A percentile compares a stretch with the other conserved stretches of the same genome.
Evolutionary conservation across 1,284 basidiomycete species (phyloP).

Genomic region (Lignosus rhinocerotis): DNA sequence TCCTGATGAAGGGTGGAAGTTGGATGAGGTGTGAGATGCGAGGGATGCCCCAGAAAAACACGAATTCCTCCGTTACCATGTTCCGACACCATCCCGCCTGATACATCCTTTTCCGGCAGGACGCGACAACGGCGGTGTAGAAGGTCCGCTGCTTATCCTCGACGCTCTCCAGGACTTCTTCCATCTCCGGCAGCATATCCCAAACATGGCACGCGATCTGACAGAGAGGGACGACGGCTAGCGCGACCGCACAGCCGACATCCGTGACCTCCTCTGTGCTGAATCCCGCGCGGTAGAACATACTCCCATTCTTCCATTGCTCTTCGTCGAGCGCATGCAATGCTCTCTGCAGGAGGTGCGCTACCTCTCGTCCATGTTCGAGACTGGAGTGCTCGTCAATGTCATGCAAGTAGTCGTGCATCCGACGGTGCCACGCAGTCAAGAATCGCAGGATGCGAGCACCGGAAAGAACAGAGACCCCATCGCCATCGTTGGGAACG

Average conservation of each 20-base stretch:
- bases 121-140: background rate
- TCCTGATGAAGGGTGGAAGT: constrained; percentile 1
- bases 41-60: background rate
- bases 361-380: constrained; percentile 3
- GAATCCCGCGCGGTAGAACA: background rate
- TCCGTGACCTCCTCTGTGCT: background rate
- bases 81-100: constrained; percentile 14
- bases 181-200: background rate
- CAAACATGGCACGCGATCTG: background rate
- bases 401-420: too few species aligned
- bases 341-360: background rate
- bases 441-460: background rate
- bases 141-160: background rate
- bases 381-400: background rate
- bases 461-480: background rate
- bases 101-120: constrained; percentile 1
- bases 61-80: background rate
- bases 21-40: constrained; percentile 8
- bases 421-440: too few species aligned
- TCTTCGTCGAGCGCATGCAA: background rate
- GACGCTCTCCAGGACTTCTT: background rate
- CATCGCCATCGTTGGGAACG: background rate
- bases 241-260: background rate
- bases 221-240: background rate
- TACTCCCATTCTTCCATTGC: background rate